A percentile compares a stretch with the other conserved stretches of the same genome.
Evolutionary conservation across 108 stramenopile genomes (phyloP).

Genomic region (Cyclotella cryptica): DNA sequence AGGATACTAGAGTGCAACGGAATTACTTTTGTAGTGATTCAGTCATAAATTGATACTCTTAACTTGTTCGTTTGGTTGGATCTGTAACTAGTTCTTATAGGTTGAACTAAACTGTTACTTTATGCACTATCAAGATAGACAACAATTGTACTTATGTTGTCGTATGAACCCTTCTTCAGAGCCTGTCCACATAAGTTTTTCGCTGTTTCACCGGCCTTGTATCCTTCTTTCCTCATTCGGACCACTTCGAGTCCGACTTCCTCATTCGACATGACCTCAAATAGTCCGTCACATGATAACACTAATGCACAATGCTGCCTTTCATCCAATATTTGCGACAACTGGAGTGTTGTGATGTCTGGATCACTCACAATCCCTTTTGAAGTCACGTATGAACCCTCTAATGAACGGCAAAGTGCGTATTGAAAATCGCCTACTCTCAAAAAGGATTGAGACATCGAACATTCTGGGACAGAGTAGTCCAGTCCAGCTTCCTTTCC

Average conservation of each 20-base stretch:
- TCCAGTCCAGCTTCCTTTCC: slow-evolving; percentile 60
- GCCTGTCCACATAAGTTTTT: slow-evolving; percentile 74
- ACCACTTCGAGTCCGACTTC: slow-evolving; percentile 70
- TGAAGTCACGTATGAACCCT: slow-evolving; percentile 79
- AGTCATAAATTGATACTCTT: too few species aligned
- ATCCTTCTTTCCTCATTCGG: slow-evolving; percentile 54
- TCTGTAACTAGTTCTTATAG: too few species aligned
- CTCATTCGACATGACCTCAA: slow-evolving; percentile 83
- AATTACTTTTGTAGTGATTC: too few species aligned
- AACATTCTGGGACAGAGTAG: slow-evolving; percentile 73
- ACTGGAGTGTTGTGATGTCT: slow-evolving; percentile 53
- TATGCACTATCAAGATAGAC: slow-evolving; percentile 60
- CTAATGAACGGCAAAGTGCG: slow-evolving; percentile 69
- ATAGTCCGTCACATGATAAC: slow-evolving; percentile 81
- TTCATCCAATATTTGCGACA: slow-evolving; percentile 35
- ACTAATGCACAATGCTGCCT: slow-evolving; percentile 60
- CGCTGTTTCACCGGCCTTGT: slow-evolving; percentile 65
- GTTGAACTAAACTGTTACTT: too few species aligned
- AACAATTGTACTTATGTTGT: slow-evolving; percentile 80
- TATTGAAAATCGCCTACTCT: slow-evolving; percentile 79
- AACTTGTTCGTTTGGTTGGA: too few species aligned
- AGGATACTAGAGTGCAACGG: too few species aligned
- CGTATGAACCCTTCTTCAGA: slow-evolving; percentile 73
- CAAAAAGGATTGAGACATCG: slow-evolving; percentile 57
- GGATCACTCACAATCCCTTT: slow-evolving; percentile 80